Conservation (phyloP, 2,329 filamentous ascomycete genomes). For the Xylariaceae sp. region DNA sequence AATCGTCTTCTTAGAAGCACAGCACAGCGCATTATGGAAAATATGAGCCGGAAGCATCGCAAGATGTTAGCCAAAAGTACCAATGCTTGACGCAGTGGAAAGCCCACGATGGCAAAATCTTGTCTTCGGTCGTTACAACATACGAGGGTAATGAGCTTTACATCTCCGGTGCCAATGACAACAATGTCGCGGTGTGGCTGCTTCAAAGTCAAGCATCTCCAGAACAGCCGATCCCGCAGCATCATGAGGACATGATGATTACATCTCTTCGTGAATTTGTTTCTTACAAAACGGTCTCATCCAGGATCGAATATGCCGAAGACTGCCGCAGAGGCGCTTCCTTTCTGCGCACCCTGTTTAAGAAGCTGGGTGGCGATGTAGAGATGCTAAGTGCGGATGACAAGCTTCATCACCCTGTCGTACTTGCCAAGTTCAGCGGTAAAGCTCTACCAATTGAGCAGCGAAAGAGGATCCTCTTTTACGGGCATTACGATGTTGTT, state of each 20-base stretch:
- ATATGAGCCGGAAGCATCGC: constrained; percentile 54
- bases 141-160: constrained; percentile 79
- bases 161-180: constrained; percentile 93
- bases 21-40: constrained; percentile 69
- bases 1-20: constrained; percentile 58
- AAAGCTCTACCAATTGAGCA: constrained; percentile 68
- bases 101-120: constrained; percentile 84
- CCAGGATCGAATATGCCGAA: constrained; percentile 81
- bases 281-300: constrained; percentile 89
- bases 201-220: constrained; percentile 56
- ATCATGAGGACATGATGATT: constrained; percentile 62
- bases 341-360: constrained; percentile 88
- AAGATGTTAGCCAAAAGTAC: constrained; percentile 76
- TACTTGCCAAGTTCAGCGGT: constrained; percentile 85
- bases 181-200: constrained; percentile 87
- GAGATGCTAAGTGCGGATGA: constrained; percentile 87
- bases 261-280: constrained; percentile 85
- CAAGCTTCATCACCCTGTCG: constrained; percentile 81
- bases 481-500: constrained; percentile 98
- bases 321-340: constrained; percentile 93
- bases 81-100: constrained; percentile 79
- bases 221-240: constrained; percentile 44
- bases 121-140: constrained; percentile 79
- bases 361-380: constrained; percentile 86
- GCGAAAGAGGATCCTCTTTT: constrained; percentile 90